Base-by-base conservation (phyloP, 441 rosid species). In the Sinapis alba region DNA sequence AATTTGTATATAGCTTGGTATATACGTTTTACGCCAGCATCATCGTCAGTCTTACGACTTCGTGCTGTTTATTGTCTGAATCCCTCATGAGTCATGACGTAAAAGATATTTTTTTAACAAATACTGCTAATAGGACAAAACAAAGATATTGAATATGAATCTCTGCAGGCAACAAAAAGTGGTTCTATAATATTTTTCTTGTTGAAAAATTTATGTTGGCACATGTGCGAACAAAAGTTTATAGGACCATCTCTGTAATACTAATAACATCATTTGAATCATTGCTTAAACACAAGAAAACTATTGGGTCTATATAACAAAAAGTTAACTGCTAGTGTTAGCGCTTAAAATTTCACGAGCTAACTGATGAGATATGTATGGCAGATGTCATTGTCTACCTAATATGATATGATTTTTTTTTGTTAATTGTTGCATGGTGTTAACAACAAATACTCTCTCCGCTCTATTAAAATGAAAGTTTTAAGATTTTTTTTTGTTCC, bases 31-130 rank as follows among this genome's bases (percentile, higher is more conserved):
- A 66, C 57, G 69, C 12, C 51, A 59, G 54, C 69, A 72, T 61
- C 80, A 38, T 66, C 80, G 73, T 78, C 30, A 36, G 73, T 66
- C 64, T 66, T 72, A 66, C 73, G 77, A 72, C 68, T 67, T 77
- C 28, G 60, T 64, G 47, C 21, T 77, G 68, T 77, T 58, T 62
- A 26, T 62, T 62, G 57, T 69, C 15, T 71, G 47, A 65, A 59
- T 71, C 68, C 15, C 60, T 54, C 62, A 65, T 60, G 67, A 71
- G 62, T 54, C 68, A 65, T 71, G 72, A 77, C 68, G 80, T 47
- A 57, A 11, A 62, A 18, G 19, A 3, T n/a, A 24, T 20, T 12
- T 13, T 18, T 56, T 57, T 32, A 23, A 18, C 27, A 23, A 23
- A 32, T 58, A 36, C 36, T 65, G 62, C 20, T 16, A 71, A 69